phyloP scores from a whole-genome alignment of 306 rosid genomes.

The Inga laurina region DNA sequence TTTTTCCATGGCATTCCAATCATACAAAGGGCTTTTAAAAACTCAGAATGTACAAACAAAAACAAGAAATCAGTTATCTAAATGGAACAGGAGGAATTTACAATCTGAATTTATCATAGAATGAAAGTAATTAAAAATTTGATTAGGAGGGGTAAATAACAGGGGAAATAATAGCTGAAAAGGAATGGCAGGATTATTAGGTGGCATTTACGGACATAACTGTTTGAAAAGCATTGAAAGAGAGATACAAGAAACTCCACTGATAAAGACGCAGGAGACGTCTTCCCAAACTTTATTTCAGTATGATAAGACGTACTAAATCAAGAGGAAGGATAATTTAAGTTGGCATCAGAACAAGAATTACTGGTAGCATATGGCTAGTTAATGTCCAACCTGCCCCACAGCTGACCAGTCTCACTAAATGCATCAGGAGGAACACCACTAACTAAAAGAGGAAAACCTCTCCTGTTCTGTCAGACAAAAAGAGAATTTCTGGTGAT shows the following conservation, averaged over 20 bases:
- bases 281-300: conserved; percentile 14
- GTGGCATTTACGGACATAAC: neutral
- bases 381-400: conserved; percentile 72
- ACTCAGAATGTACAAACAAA: conserved; percentile 25
- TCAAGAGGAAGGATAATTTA: conserved; percentile 10
- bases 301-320: conserved; percentile 16
- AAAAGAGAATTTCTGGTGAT: conserved; percentile 27
- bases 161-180: neutral
- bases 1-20: conserved; percentile 96
- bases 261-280: neutral
- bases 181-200: conserved; percentile 24
- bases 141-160: neutral
- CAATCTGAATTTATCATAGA: neutral
- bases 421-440: conserved; percentile 98
- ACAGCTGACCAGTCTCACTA: conserved; percentile 96
- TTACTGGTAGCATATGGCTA: neutral
- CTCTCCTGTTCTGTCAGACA: conserved; percentile 70
- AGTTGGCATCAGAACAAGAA: conserved; percentile 20
- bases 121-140: neutral
- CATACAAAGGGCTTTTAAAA: conserved; percentile 78
- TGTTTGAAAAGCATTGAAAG: conserved; percentile 13
- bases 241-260: conserved; percentile 17
- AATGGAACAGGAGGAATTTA: neutral
- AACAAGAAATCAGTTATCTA: conserved; percentile 32
- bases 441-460: conserved; percentile 86